These are phyloP conservation scores for Talaromyces sp. DNA, from an alignment of 2,329 filamentous ascomycete species.

Conservation along the genomic window DNA sequence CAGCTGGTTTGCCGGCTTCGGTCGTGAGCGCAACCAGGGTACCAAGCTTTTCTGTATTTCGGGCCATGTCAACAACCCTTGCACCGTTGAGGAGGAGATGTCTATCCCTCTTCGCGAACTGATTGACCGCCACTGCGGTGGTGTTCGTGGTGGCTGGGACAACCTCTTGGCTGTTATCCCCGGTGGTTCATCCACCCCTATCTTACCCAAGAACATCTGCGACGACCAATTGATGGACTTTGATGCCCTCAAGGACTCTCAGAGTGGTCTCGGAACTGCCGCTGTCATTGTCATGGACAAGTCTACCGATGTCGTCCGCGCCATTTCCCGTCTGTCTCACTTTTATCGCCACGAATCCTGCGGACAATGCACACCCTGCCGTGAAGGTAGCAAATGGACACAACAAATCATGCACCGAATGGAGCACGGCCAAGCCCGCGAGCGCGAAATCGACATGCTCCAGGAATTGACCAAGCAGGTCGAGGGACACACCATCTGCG, in stretches of 20 bases:
- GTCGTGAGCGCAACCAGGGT: constrained; percentile 91
- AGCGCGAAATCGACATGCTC: constrained; percentile 97
- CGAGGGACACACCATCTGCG: constrained; percentile 98
- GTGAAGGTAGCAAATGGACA: constrained; percentile 98
- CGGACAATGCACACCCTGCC: constrained; percentile 98
- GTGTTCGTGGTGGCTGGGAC: constrained; percentile 95
- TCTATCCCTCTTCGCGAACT: constrained; percentile 93
- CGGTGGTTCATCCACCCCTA: constrained; percentile 92
- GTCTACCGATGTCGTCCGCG: constrained; percentile 90
- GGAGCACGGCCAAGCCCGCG: constrained; percentile 82
- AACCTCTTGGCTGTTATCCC: constrained; percentile 94
- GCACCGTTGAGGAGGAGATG: constrained; percentile 99
- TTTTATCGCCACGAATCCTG: constrained; percentile 99
- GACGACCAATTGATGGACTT: constrained; percentile 99
- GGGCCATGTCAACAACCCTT: constrained; percentile 97
- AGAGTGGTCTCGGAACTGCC: constrained; percentile 94
- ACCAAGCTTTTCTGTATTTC: constrained; percentile 99
- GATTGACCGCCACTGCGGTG: constrained; percentile 97
- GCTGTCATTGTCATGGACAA: constrained; percentile 99
- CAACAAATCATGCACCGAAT: constrained; percentile 98
- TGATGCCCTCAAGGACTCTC: constrained; percentile 94
- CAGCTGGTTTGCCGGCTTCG: constrained; percentile 90
- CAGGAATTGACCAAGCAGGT: constrained; percentile 99
- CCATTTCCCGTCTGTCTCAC: constrained; percentile 86
- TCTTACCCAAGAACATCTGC: constrained; percentile 84